Base-by-base conservation (phyloP, 2,329 filamentous ascomycete species). In the Monilinia polystroma region DNA sequence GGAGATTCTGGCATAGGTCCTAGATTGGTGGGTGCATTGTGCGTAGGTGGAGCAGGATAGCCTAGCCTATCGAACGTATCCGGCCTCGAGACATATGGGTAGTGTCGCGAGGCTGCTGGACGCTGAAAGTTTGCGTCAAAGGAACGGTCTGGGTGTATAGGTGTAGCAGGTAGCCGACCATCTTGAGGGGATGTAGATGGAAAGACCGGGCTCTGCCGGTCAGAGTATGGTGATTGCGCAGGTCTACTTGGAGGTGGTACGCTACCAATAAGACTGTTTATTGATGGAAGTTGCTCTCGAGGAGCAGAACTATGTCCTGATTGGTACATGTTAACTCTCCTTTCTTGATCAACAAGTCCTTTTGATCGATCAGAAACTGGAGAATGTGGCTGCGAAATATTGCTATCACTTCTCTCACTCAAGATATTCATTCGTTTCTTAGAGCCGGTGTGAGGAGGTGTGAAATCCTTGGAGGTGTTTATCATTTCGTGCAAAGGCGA, bases 221-320 rank as follows among this genome's bases (percentile, higher is more conserved):
- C 75, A 23, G 73, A 73, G 66, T 73, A 76, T 43, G 75, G 70
- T n/a, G 74, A 73, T 49, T 70, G 71, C 56, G 70, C 66, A 32
- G 72, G 70, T 53, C 69, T 68, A 47, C 41, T 67, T 64, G 66
- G 71, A 55, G 69, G 69, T 63, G 69, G 47, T 56, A 70, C 56
- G 32, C 68, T 35, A 35, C 7, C 73, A 72, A 77, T 75, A 10
- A 77, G 57, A 67, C 75, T 76, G 63, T 73, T 77, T 53, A 77
- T 63, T 18, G 76, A 72, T 54, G 76, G 76, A 4, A 77, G 69
- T 35, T 72, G 72, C 69, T 77, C 75, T 70, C 75, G 70, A 35
- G 69, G 63, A 49, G 53, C 43, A 8, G 59, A 53, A 45, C 74
- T 69, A 65, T 69, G 70, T 10, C 62, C 68, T 55, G 63, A 67